These are phyloP conservation scores for Pichia membranifaciens DNA, from an alignment of 805 yeast genomes.

Conservation along the genomic window DNA sequence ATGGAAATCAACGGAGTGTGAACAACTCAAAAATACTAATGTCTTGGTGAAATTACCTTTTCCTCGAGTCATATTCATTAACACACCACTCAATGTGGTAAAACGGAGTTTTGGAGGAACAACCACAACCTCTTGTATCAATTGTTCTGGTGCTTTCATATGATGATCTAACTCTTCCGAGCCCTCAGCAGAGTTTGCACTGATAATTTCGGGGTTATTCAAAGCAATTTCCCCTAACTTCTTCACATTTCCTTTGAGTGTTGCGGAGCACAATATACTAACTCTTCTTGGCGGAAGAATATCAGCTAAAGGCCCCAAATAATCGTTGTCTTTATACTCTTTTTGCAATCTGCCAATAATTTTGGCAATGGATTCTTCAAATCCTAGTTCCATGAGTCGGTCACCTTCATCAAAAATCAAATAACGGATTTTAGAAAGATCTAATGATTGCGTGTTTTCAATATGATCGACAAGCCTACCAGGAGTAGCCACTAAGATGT, in stretches of 20 bases:
- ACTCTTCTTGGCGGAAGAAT: constrained; percentile 55
- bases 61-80: constrained; percentile 43
- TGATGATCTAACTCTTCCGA: constrained; percentile 20
- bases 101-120: constrained; percentile 90
- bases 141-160: constrained; percentile 78
- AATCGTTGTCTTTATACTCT: constrained; percentile 33
- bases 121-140: constrained; percentile 70
- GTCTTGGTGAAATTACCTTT: constrained; percentile 41
- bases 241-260: constrained; percentile 74
- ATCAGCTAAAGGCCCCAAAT: constrained; percentile 35
- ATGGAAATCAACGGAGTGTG: constrained; percentile 96
- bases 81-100: constrained; percentile 67
- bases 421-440: constrained; percentile 70
- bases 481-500: constrained; percentile 94
- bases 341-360: constrained; percentile 58
- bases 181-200: constrained; percentile 18
- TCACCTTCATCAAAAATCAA: constrained; percentile 97
- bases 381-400: constrained; percentile 89
- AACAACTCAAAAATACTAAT: constrained; percentile 85
- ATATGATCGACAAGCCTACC: constrained; percentile 94
- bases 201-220: constrained; percentile 62
- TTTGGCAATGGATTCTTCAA: constrained; percentile 83
- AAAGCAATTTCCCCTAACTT: constrained; percentile 76
- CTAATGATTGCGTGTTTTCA: constrained; percentile 76
- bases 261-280: constrained; percentile 89